A percentile compares a stretch with the other conserved stretches of the same genome.
These are phyloP conservation scores for Aspergillus ustus DNA, from an alignment of 2,329 filamentous ascomycete species.

Conservation along the genomic window DNA sequence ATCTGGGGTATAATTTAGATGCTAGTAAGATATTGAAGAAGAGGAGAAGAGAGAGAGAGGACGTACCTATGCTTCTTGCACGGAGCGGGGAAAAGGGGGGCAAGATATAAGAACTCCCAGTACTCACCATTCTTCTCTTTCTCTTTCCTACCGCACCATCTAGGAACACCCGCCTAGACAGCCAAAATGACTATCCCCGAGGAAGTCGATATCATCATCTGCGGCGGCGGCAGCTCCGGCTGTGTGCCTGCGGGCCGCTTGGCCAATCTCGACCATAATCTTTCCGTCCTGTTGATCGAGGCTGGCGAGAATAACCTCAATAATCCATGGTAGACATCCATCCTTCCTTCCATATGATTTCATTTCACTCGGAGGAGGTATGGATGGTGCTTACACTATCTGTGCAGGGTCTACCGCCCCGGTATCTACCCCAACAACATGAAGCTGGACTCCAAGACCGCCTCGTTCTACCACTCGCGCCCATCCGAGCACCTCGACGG, in stretches of 20 bases:
- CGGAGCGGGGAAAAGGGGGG: not conserved
- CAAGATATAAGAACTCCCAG: not conserved
- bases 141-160: not conserved
- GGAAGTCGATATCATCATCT: constrained; percentile 81
- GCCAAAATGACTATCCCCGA: constrained; percentile 66
- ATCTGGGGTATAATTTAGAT: no score
- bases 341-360: no score
- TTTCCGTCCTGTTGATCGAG: constrained; percentile 72
- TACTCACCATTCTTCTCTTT: not conserved
- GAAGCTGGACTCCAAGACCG: constrained; percentile 79
- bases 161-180: not conserved
- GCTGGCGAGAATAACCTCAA: constrained; percentile 75
- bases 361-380: no score
- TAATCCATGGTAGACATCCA: constrained; percentile 64
- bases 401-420: constrained; percentile 68
- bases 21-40: not conserved
- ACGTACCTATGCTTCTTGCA: not conserved
- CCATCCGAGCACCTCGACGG: constrained; percentile 74
- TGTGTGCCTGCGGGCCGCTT: constrained; percentile 54
- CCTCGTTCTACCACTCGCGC: constrained; percentile 78
- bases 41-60: not conserved
- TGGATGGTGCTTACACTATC: no score
- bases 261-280: constrained; percentile 76
- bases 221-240: constrained; percentile 69
- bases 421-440: constrained; percentile 80